Evolutionary conservation across 2,329 filamentous ascomycete species (phyloP), one percentile per base, ranked within the genome.

Genomic region (Pleurostoma richardsiae): DNA sequence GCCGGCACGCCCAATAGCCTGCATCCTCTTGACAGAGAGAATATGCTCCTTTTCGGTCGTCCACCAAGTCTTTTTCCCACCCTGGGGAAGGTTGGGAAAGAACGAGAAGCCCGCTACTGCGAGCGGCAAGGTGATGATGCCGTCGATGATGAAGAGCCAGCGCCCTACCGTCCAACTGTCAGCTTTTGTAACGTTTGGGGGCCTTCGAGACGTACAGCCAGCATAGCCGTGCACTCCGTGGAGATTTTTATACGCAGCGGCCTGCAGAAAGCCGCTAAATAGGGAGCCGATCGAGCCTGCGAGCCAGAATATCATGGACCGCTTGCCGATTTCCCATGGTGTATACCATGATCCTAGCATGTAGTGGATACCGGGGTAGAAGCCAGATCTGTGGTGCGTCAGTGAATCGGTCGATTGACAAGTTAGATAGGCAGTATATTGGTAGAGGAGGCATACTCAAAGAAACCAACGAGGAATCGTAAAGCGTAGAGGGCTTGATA

Each of bases 221-320:
- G 65, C 60, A 2, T 76, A 58, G 0, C 73, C 73, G 19, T 58
- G 58, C 1, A 69, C 53, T 0, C 77, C 76, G 31, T 74, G 56
- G 26, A 62, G 53, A 4, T 65, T 68, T 19, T 64, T 59, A 33
- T 59, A 56, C 5, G 65, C 61, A 7, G 70, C 74, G 0, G 72
- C 73, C 54, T 80, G 76, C 29, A 82, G 68, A 52, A 76, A 77
- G 0, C 79, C 80, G 3, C 73, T 73, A 46, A 83, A 80, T 71
- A 83, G 77, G 0, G 74, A 81, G 0, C 81, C 81, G 0, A 76
- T 76, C 2, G 83, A 68, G 1, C 80, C 80, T 8, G 77, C 79
- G 0, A 77, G 71, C 1, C 79, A 82, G 56, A 85, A 86, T 42
- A 86, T 77, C 41, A 78, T 81, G 4, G 73, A 79, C 2, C 83